Conservation (phyloP, 2,329 filamentous ascomycete species). For the Phaeophleospora eucalypticola region DNA sequence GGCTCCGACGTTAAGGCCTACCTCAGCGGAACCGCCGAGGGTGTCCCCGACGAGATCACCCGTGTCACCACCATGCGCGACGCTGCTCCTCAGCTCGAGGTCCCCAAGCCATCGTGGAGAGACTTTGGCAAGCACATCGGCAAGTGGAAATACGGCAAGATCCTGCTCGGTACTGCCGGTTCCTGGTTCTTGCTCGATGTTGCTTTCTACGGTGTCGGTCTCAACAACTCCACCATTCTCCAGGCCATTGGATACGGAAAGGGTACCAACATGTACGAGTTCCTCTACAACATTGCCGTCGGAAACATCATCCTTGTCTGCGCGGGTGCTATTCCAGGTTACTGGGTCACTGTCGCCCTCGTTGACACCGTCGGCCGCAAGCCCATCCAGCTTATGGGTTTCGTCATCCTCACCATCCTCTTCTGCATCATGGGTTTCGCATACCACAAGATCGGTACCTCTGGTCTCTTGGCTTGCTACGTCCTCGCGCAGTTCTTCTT, state of each 20-base stretch:
- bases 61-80: conserved; percentile 57
- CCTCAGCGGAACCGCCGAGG: conserved; percentile 60
- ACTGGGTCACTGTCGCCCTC: conserved; percentile 73
- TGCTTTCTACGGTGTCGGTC: conserved; percentile 55
- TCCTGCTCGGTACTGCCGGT: conserved; percentile 73
- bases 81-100: conserved; percentile 52
- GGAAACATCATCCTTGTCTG: conserved; percentile 76
- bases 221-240: conserved; percentile 73
- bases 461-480: conserved; percentile 44
- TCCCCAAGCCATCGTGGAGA: conserved; percentile 65
- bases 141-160: conserved; percentile 66
- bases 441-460: conserved; percentile 41
- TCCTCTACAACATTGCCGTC: conserved; percentile 68
- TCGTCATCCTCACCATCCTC: conserved; percentile 45
- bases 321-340: conserved; percentile 74
- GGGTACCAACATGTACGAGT: conserved; percentile 62
- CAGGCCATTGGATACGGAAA: conserved; percentile 66
- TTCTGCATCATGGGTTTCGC: conserved; percentile 50
- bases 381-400: conserved; percentile 64
- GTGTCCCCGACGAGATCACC: conserved; percentile 61
- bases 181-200: conserved; percentile 81
- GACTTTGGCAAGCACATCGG: conserved; percentile 71
- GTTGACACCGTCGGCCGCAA: conserved; percentile 74
- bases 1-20: conserved; percentile 72
- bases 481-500: conserved; percentile 51